Percentiles rank a stretch among this genome's conserved stretches.
Conservation (phyloP, 2,329 filamentous ascomycete species). For the Tricladium varicosporioides region DNA sequence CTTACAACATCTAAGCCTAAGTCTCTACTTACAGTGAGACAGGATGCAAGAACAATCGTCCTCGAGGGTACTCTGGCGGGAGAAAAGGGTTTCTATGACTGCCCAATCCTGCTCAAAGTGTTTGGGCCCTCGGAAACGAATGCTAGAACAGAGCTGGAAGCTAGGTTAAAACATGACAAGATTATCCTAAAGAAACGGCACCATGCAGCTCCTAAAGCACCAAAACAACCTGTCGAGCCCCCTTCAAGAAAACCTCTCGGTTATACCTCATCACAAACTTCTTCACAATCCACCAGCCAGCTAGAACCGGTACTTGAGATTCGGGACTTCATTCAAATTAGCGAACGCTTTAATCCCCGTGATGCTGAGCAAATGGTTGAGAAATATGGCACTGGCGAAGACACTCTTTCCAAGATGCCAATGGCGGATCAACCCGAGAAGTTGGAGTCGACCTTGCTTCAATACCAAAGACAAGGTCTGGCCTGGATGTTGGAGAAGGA, state of each 20-base stretch:
- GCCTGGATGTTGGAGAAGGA: constrained; percentile 81
- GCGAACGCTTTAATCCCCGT: constrained; percentile 64
- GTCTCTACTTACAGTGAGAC: not conserved
- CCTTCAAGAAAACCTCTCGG: constrained; percentile 40
- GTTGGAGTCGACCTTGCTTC: constrained; percentile 67
- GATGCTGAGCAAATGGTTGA: constrained; percentile 69
- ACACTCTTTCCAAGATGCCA: constrained; percentile 68
- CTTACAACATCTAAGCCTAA: not conserved
- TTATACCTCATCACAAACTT: constrained; percentile 16
- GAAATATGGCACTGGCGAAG: constrained; percentile 51
- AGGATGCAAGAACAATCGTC: constrained; percentile 56
- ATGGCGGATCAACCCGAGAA: constrained; percentile 65
- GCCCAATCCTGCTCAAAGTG: constrained; percentile 66
- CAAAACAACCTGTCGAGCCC: constrained; percentile 50
- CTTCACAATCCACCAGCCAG: constrained; percentile 19
- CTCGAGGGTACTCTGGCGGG: constrained; percentile 71
- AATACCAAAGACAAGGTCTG: constrained; percentile 77
- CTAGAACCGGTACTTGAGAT: constrained; percentile 18
- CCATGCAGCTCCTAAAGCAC: constrained; percentile 43
- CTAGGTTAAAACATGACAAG: constrained; percentile 60
- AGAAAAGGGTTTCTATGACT: constrained; percentile 65
- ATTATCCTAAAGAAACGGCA: constrained; percentile 46
- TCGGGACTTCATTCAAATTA: constrained; percentile 61
- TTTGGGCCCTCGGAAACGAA: constrained; percentile 63
- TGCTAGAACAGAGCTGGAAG: constrained; percentile 54